A percentile compares a stretch with the other conserved stretches of the same genome.
Conservation (phyloP, 768 basidiomycete species). For the Daedaleopsis sinensis region DNA sequence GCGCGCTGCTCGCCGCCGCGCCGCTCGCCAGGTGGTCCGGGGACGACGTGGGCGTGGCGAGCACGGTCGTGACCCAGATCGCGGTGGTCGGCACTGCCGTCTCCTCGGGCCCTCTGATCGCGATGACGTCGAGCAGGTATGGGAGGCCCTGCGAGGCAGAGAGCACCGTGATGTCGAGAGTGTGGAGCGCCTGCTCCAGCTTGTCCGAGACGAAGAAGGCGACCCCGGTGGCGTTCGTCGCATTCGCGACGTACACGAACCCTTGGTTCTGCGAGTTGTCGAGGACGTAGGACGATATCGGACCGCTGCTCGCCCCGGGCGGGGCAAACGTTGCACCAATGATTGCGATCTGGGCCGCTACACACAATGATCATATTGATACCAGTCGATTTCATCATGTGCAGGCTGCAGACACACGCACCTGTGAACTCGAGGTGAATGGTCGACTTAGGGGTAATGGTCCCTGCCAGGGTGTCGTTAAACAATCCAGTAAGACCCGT, state of each 20-base stretch:
- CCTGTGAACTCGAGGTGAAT: conserved; percentile 12
- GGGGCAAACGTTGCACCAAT: conserved; percentile 18
- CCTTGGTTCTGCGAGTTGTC: conserved; percentile 18
- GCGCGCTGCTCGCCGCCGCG: neutral
- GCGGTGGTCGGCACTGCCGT: conserved; percentile 2
- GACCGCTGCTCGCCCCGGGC: conserved; percentile 3
- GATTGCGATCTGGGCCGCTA: conserved; percentile 24
- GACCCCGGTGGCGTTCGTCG: conserved; percentile 1
- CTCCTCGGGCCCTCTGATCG: conserved; percentile 7
- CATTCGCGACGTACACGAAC: conserved; percentile 13
- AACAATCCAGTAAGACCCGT: neutral
- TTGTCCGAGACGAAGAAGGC: conserved; percentile 20
- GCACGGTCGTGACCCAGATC: conserved; percentile 17
- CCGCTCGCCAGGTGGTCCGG: neutral
- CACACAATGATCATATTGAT: neutral
- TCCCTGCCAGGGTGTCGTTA: conserved; percentile 13
- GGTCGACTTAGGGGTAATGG: neutral
- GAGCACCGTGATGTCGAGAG: conserved; percentile 20
- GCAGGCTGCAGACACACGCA: too few species aligned
- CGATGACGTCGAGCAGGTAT: conserved; percentile 23
- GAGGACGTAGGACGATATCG: conserved; percentile 13
- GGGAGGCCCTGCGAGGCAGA: conserved; percentile 7
- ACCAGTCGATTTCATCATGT: too few species aligned
- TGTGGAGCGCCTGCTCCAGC: conserved; percentile 18
- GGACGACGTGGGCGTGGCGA: conserved; percentile 4